Evolutionary conservation across 164 flowering plant genomes (phyloP).

Genomic region (Sedum album): DNA sequence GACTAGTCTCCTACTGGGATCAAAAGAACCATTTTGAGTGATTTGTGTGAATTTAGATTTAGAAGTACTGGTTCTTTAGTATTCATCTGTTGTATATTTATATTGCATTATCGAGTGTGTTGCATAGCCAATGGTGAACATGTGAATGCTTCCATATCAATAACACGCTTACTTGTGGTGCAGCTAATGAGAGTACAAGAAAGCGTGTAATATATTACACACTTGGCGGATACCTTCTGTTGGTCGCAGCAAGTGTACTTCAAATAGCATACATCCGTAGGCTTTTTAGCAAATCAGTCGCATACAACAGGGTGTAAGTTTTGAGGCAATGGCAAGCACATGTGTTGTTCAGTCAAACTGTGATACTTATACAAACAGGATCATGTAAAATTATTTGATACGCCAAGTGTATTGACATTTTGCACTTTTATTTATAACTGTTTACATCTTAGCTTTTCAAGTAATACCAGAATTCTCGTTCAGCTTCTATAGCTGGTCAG

Average conservation of each 20-base stretch:
- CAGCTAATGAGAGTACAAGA: conserved; percentile 96
- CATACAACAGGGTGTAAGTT: conserved; percentile 74
- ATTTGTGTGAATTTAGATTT: neutral
- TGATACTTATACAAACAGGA: neutral
- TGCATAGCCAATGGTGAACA: neutral
- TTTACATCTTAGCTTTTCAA: neutral
- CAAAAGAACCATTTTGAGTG: neutral
- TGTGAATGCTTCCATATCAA: neutral
- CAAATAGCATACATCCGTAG: conserved; percentile 74
- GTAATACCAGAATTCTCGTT: neutral
- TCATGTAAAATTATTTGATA: conserved; percentile 3
- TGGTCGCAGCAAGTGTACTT: conserved; percentile 58
- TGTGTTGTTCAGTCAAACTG: conserved; percentile 1
- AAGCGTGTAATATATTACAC: conserved; percentile 79
- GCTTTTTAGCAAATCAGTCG: conserved; percentile 88
- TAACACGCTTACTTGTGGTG: conserved; percentile 15
- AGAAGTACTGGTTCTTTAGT: neutral
- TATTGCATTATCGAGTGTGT: no score
- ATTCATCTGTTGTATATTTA: neutral
- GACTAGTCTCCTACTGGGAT: neutral
- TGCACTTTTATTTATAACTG: neutral
- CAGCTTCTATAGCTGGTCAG: neutral
- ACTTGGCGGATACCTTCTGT: conserved; percentile 59
- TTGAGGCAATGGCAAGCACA: neutral
- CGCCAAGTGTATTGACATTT: neutral